Percentiles rank a stretch among this genome's conserved stretches.
These are phyloP conservation scores for Trypanosoma cruzi DNA, from an alignment of 208 protist species.

Conservation along the genomic window DNA sequence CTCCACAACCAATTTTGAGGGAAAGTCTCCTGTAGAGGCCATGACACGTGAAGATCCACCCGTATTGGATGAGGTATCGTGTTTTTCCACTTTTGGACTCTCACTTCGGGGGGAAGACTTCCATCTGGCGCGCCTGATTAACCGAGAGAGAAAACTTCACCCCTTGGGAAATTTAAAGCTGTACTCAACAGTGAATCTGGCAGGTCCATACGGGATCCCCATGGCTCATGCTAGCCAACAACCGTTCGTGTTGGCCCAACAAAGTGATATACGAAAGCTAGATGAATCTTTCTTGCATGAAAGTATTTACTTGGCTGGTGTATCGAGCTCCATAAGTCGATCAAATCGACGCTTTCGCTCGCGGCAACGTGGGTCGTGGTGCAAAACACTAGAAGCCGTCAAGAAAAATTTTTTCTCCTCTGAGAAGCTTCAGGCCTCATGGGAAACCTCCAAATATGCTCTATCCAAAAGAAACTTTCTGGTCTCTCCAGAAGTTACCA, in stretches of 20 bases:
- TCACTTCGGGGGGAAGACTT: conserved; percentile 10
- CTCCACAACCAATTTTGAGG: background rate
- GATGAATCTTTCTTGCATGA: background rate
- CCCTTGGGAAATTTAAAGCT: background rate
- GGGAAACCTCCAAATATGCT: background rate
- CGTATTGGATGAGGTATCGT: background rate
- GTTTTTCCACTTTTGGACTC: conserved; percentile 16
- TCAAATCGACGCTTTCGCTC: background rate
- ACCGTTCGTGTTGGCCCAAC: background rate
- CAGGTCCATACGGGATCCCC: conserved; percentile 3
- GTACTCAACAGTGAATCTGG: background rate
- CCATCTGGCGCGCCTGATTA: conserved; percentile 5
- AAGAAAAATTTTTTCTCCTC: background rate
- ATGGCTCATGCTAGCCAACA: background rate
- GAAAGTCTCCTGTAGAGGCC: background rate
- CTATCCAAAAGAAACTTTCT: background rate
- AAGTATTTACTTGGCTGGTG: background rate
- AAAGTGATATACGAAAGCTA: background rate
- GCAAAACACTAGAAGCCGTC: background rate
- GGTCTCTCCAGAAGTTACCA: background rate
- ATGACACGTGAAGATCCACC: background rate
- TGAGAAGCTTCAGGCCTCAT: background rate
- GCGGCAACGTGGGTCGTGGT: background rate
- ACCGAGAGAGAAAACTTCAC: background rate
- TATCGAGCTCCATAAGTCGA: background rate